A percentile compares a stretch with the other conserved stretches of the same genome.
phyloP scores from a whole-genome alignment of 768 basidiomycete genomes.

The Phylloporus sp. region DNA sequence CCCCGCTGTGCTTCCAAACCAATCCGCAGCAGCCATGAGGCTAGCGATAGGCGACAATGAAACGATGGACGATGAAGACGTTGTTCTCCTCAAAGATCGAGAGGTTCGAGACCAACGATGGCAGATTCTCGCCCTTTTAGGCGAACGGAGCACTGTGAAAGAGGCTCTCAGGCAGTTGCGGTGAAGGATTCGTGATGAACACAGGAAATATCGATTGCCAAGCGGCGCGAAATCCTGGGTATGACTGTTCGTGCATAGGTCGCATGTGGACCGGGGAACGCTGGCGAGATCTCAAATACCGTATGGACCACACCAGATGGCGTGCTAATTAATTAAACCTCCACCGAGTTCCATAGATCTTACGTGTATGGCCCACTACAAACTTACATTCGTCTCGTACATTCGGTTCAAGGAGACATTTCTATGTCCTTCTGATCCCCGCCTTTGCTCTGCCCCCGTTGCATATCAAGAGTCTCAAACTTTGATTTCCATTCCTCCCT shows the following conservation, averaged over 20 bases:
- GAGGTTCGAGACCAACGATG: constrained; percentile 68
- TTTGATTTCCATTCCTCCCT: constrained; percentile 42
- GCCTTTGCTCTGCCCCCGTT: constrained; percentile 20
- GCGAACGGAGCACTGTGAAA: constrained; percentile 68
- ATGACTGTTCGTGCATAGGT: neutral
- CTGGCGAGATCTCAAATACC: neutral
- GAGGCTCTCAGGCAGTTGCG: constrained; percentile 46
- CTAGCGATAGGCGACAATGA: constrained; percentile 57
- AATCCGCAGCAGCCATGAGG: constrained; percentile 72
- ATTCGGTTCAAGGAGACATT: constrained; percentile 20
- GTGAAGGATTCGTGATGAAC: constrained; percentile 12
- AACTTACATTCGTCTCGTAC: neutral
- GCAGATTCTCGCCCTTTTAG: constrained; percentile 74
- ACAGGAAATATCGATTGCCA: neutral
- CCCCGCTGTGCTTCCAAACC: constrained; percentile 74
- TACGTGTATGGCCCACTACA: too few relatives aligned
- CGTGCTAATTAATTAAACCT: neutral
- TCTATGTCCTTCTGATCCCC: constrained; percentile 18
- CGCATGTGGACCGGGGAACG: neutral
- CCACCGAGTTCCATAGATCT: neutral
- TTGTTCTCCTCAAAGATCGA: constrained; percentile 53
- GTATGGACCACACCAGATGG: neutral
- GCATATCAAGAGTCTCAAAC: constrained; percentile 29
- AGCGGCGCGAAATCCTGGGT: neutral
- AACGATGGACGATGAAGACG: constrained; percentile 42